These are phyloP conservation scores for Dictyostelium intermedium DNA, from an alignment of 78 protist species.

Conservation along the genomic window DNA sequence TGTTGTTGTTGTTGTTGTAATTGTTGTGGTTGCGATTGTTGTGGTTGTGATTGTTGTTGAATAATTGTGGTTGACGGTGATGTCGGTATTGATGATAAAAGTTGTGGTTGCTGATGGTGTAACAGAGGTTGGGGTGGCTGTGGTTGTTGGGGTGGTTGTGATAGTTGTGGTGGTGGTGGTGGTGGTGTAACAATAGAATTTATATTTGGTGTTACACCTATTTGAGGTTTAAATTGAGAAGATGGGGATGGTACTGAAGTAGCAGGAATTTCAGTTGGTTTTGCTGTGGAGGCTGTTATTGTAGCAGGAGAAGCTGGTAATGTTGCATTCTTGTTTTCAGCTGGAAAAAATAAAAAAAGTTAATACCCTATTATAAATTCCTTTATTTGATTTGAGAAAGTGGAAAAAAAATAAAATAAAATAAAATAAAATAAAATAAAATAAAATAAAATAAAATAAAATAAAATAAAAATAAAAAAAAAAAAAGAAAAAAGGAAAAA, in stretches of 20 bases:
- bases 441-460: neutral
- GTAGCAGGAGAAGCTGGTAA: neutral
- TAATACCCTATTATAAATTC: neutral
- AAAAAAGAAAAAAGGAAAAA: neutral
- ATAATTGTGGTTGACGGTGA: neutral
- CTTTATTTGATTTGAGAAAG: neutral
- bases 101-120: neutral
- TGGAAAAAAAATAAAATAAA: neutral
- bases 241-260: neutral
- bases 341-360: neutral
- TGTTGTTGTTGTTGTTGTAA: neutral
- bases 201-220: neutral
- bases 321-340: neutral
- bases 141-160: neutral
- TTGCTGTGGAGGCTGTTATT: neutral
- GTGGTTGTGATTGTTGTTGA: neutral
- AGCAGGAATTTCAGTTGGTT: neutral
- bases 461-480: neutral
- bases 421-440: too few relatives aligned
- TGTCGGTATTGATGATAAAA: neutral
- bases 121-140: neutral
- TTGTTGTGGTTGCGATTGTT: neutral
- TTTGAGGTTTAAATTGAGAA: neutral
- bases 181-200: neutral
- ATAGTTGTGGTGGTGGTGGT: neutral